Evolutionary conservation across 2,329 filamentous ascomycete genomes (phyloP).

Genomic region (Monilinia fructigena): DNA sequence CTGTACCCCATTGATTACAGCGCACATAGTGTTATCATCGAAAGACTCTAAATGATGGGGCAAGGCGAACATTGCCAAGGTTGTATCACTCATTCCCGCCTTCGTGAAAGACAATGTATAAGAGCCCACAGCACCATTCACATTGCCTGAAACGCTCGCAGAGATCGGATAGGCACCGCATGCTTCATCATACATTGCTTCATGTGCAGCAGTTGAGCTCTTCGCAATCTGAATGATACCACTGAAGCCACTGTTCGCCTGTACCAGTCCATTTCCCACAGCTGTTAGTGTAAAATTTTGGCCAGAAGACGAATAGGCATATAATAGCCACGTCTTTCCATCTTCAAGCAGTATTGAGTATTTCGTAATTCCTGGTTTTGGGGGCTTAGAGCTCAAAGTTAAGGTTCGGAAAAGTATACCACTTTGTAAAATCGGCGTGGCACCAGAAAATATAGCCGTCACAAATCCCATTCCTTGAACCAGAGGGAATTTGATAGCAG

Average conservation of each 20-base stretch:
- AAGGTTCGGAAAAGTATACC: constrained; percentile 72
- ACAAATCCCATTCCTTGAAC: constrained; percentile 89
- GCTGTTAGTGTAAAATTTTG: constrained; percentile 66
- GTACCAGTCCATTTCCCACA: constrained; percentile 62
- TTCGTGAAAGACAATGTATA: constrained; percentile 77
- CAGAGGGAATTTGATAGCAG: constrained; percentile 73
- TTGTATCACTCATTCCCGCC: constrained; percentile 57
- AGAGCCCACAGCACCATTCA: constrained; percentile 57
- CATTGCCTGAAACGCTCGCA: constrained; percentile 62
- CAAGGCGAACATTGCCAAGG: constrained; percentile 80
- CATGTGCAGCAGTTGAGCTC: constrained; percentile 48
- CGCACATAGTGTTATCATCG: constrained; percentile 43
- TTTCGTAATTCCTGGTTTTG: constrained; percentile 67
- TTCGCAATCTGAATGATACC: constrained; percentile 85
- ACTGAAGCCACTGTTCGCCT: constrained; percentile 65
- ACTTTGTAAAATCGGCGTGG: constrained; percentile 71
- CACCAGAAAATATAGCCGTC: constrained; percentile 71
- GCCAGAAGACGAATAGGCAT: constrained; percentile 62
- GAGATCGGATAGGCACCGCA: constrained; percentile 71
- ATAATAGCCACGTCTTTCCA: constrained; percentile 74
- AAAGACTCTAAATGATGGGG: constrained; percentile 84
- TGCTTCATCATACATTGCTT: constrained; percentile 71
- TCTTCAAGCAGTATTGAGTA: constrained; percentile 74
- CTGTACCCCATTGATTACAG: constrained; percentile 8
- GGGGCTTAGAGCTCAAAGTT: constrained; percentile 53